Evolutionary conservation across 768 basidiomycete species (phyloP), one percentile per base, ranked within the genome.

Genomic region (Tremella fuciformis): DNA sequence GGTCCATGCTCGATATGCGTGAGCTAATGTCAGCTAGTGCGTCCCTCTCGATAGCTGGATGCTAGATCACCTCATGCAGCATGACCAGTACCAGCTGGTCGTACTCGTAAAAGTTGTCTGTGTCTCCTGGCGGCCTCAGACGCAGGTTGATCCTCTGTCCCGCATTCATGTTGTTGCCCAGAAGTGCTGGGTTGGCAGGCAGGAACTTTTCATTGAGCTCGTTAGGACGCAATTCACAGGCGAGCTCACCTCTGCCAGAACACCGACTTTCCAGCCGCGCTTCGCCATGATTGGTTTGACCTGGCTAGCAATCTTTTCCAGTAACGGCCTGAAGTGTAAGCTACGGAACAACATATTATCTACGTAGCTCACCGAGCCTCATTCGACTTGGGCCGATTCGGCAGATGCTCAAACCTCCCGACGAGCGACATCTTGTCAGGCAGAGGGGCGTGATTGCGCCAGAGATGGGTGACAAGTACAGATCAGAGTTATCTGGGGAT

Each of bases 271-370:
- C 92, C 92, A 97, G 3, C 78, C 78, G 65, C 86, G 86, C 64
- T 86, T 89, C 57, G 85, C 81, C 92, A 96, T 96, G 64, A 97
- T 91, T 7, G 93, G 93, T 75, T 92, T 93, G 50, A 94, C 90
- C 50, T 89, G 81, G 46, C 64, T 67, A 0, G 73, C 73, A 8
- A 72, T 71, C 55, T 74, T 74, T 42, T 75, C 70, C 0, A 76
- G 60, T 1, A 76, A 48, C 24, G 70, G 63, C 44, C 67, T 66
- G 39, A 22, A 44, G 34, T 18, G 21, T 21, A 2, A 13, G 21
- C 34, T 25, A 13, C 25, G 21, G 13, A 18, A 26, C 6, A 18
- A 34, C 26, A 56, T 18, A 19, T 34, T 4, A 13, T 18, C 47
- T 26, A 3, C 18, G 44, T n/a, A 21, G 63, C 71, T 66, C 37